Base-by-base conservation (phyloP, 1,139 yeast species). In the Saccharomyces hybrid region DNA sequence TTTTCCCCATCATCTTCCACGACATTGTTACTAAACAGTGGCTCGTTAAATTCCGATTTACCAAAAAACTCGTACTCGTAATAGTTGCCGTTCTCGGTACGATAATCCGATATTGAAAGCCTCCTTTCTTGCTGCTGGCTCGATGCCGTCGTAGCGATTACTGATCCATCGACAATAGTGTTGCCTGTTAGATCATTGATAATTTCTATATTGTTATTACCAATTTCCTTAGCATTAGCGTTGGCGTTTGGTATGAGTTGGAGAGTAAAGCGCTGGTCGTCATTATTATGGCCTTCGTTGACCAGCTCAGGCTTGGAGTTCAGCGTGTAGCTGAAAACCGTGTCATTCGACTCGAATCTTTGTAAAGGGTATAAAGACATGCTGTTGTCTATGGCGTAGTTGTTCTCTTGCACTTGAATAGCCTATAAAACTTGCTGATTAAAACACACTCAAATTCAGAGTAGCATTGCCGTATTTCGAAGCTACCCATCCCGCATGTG, bases 171-270 rank as follows among this genome's bases (percentile, higher is more conserved):
- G 24, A 48, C 51, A 11, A 59, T 38, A 4, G 62, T 59, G 24
- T 57, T 59, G 27, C 62, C 62, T 2, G 62, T 59, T 19, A 59
- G 51, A 48, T 59, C 60, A 31, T 55, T 58, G 19, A 44, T 52
- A 26, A 52, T n/a, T 44, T 26, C 31, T 3, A 46, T 24, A 14
- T 46, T 46, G 7, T 46, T 46, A 14, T 46, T 46, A 12, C 16
- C 19, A n/a, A 46, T 26, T n/a, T 48, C 50, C 9, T 46, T 26
- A 11, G 48, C 29, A 46, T 46, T 46, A n/a, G 31, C 31, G n/a
- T 49, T 16, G 19, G 44, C 52, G 14, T 46, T 46, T 46, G 48
- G 48, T 46, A 46, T 26, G 48, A 46, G 48, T 11, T 46, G 31
- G 11, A 46, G 31, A 2, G 44, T 38, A 5, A 38, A 38, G 12